phyloP scores from a whole-genome alignment of 495 filamentous ascomycete genomes.

The Ramalina intermedia region DNA sequence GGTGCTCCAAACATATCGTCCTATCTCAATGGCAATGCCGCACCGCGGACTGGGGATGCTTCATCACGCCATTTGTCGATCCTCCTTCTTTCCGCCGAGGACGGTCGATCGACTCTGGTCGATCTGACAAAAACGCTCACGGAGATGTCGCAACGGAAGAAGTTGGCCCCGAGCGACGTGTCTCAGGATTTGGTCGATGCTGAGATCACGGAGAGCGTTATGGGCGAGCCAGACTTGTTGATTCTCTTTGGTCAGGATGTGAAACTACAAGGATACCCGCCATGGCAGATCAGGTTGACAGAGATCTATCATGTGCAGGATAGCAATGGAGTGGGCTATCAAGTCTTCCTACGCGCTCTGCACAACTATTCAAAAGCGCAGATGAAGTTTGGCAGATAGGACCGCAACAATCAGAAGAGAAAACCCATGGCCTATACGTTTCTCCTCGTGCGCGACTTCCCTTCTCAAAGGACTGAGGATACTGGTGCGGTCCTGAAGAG shows the following conservation, averaged over 20 bases:
- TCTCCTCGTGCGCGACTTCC: neutral
- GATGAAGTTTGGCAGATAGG: slow-evolving; percentile 71
- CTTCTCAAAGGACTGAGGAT: neutral
- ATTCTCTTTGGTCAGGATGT: slow-evolving; percentile 72
- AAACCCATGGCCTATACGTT: neutral
- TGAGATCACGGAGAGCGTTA: slow-evolving; percentile 59
- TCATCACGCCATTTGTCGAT: slow-evolving; percentile 45
- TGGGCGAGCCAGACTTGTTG: slow-evolving; percentile 77
- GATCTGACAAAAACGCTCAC: slow-evolving; percentile 90
- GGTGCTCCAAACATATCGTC: slow-evolving; percentile 60
- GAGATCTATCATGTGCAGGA: slow-evolving; percentile 65
- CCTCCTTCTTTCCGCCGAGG: slow-evolving; percentile 77
- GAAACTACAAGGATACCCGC: slow-evolving; percentile 80
- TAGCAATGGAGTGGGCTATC: slow-evolving; percentile 61
- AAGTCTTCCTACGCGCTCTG: slow-evolving; percentile 74
- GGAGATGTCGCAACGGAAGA: slow-evolving; percentile 84
- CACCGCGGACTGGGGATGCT: neutral
- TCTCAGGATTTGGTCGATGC: slow-evolving; percentile 76
- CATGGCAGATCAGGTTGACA: slow-evolving; percentile 87
- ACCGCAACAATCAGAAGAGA: neutral
- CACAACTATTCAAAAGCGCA: slow-evolving; percentile 75
- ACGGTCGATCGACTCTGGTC: slow-evolving; percentile 83
- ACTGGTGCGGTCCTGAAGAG: neutral
- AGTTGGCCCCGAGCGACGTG: slow-evolving; percentile 65
- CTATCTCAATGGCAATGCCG: slow-evolving; percentile 25